A percentile compares a stretch with the other conserved stretches of the same genome.
Evolutionary conservation across 352 stramenopile species (phyloP).

Genomic region (Phytopythium kandeliae): DNA sequence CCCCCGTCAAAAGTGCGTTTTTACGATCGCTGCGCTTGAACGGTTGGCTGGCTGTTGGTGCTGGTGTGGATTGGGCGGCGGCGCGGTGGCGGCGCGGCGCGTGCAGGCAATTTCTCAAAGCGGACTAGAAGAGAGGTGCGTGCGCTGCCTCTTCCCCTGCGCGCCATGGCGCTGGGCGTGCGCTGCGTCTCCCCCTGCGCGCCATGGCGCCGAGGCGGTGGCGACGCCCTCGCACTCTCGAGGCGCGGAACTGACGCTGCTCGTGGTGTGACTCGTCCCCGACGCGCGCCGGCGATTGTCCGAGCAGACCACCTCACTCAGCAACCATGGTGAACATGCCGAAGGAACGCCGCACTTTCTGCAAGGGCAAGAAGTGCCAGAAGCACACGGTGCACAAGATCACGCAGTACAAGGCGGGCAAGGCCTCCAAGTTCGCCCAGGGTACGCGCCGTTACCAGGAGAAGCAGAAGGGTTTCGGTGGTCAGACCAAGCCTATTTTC

Average conservation of each 20-base stretch:
- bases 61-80: slow-evolving; percentile 12
- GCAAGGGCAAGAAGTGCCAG: slow-evolving; percentile 98
- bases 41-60: slow-evolving; percentile 23
- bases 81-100: slow-evolving; percentile 9
- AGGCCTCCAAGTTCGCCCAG: slow-evolving; percentile 99
- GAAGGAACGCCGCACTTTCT: slow-evolving; percentile 99
- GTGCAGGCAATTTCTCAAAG: slow-evolving; percentile 67
- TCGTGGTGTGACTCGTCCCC: neutral
- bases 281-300: neutral
- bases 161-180: neutral
- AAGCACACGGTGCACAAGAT: slow-evolving; percentile 99
- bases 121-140: slow-evolving; percentile 85
- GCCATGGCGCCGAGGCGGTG: neutral
- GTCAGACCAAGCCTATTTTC: slow-evolving; percentile 99
- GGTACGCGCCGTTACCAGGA: slow-evolving; percentile 96
- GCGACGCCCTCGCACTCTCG: no score
- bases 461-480: slow-evolving; percentile 99
- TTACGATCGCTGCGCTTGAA: slow-evolving; percentile 9
- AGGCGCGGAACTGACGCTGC: neutral
- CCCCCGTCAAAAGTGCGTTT: slow-evolving; percentile 10
- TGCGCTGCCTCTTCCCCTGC: neutral
- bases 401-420: slow-evolving; percentile 99
- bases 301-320: slow-evolving; percentile 58
- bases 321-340: slow-evolving; percentile 99
- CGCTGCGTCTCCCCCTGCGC: neutral